Evolutionary conservation across 192 early-diverging fungal genomes (phyloP), one percentile per base, ranked within the genome.

Genomic region (Backusella psychrophila): DNA sequence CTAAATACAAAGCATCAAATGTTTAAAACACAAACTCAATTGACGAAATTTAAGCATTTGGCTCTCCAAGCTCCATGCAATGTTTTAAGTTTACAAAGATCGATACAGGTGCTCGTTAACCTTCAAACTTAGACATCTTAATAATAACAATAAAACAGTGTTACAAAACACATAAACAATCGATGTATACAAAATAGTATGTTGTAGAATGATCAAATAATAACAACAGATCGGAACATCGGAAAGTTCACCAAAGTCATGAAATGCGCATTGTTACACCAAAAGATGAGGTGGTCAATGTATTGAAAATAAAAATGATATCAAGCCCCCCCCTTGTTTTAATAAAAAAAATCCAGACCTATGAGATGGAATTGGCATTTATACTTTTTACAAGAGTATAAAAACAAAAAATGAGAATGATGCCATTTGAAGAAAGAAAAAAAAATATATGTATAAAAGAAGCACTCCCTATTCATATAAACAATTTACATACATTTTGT

Each of bases 401-500:
- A 49, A 19, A 49, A 49, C 46, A n/a, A 49, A 49, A 44, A 44
- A 44, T 44, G 42, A 44, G 42, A 49, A 49, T 49, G 46, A 49
- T 49, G 46, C 46, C 46, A 49, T 49, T 49, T 49, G 46, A 49
- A 49, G 46, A 49, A 59, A 59, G 23, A 53, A 59, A 59, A 23
- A 8, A 23, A 23, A 59, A 23, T 59, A 59, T 59, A 59, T 26
- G 23, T 59, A 23, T 59, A 59, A 26, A 59, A 17, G 2, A 53
- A 23, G n/a, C 21, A 23, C 53, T 59, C 53, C 53, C 53, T 59
- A 59, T 26, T 59, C 53, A 59, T 59, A 59, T 59, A 59, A 23
- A 59, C 53, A 59, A 59, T 59, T 59, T 59, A 59, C 53, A 26
- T 59, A 59, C 53, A 59, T 59, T 59, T 59, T 26, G 53, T 12